phyloP scores from a whole-genome alignment of 371 early-diverging fungal species.

The Syncephalastrum sp. region DNA sequence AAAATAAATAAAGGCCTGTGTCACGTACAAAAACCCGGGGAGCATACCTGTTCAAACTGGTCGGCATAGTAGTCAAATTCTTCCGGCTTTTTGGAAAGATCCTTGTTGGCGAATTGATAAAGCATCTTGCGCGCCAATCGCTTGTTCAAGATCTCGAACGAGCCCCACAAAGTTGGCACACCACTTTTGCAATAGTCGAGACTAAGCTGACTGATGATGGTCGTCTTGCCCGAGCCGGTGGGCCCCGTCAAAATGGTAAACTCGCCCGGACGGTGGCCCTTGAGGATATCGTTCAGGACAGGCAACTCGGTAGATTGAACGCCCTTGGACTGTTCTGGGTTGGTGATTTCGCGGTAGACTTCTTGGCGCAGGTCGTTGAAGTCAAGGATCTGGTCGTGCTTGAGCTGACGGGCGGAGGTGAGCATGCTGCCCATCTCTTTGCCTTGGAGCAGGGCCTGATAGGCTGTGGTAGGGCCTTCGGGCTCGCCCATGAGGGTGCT shows the following conservation, averaged over 20 bases:
- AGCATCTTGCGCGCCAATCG: slow-evolving; percentile 74
- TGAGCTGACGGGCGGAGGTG: slow-evolving; percentile 40
- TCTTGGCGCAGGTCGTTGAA: slow-evolving; percentile 63
- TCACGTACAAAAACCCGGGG: not conserved
- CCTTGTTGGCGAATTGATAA: slow-evolving; percentile 64
- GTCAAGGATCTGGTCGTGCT: slow-evolving; percentile 66
- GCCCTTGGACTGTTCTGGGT: slow-evolving; percentile 68
- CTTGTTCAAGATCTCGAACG: slow-evolving; percentile 76
- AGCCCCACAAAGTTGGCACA: slow-evolving; percentile 79
- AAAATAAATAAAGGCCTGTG: not conserved
- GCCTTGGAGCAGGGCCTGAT: slow-evolving; percentile 32
- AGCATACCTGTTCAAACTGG: slow-evolving; percentile 60
- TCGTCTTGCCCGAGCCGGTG: slow-evolving; percentile 79
- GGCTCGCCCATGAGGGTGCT: slow-evolving; percentile 33
- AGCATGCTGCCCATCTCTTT: slow-evolving; percentile 36
- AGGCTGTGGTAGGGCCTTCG: slow-evolving; percentile 45
- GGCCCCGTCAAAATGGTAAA: slow-evolving; percentile 75
- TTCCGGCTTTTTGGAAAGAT: slow-evolving; percentile 43
- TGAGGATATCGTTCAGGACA: slow-evolving; percentile 58
- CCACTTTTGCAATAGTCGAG: slow-evolving; percentile 74
- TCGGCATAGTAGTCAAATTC: slow-evolving; percentile 59
- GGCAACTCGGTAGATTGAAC: slow-evolving; percentile 63
- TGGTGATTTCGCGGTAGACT: slow-evolving; percentile 64
- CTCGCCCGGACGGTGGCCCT: slow-evolving; percentile 77
- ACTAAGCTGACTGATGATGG: slow-evolving; percentile 72